Evolutionary conservation across 169 alveolate species (phyloP), one percentile per base, ranked within the genome.

Genomic region (Cryptosporidium viatorum): DNA sequence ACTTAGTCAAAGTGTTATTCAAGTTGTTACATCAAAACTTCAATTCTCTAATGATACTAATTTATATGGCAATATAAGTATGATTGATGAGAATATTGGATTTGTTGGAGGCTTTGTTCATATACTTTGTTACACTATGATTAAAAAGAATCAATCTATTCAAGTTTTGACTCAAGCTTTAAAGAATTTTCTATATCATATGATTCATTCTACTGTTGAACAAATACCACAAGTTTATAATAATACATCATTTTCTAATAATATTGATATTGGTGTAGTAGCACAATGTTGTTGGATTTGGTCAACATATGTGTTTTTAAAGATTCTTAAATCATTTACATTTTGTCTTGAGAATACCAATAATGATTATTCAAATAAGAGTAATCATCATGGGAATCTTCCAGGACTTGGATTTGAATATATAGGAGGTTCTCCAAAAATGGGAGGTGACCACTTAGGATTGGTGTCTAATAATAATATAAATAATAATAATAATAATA

Each of bases 41-140:
- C 51, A 26, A 14, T 80, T 80, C 12, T 59, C 67, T 5, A 18
- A 37, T 9, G 68, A 60, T 29, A 26, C 9, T 31, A 62, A 43
- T 45, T 29, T 80, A 14, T 80, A 80, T 31, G 55, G 33, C 9
- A 80, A 80, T 80, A 59, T 80, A 21, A 65, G 89, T 48, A 80
- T 59, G 41, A 80, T 80, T 48, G 89, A 80, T 45, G 89, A 80
- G 21, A 80, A 80, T 43, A 80, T 80, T 80, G 89, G 89, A 7
- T 80, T 60, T 41, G 74, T 80, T 58, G 89, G 89, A 39, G 89
- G 89, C 12, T 31, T 37, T 41, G 58, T 67, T 23, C 67, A 80
- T 62, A 43, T 59, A 3, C 45, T 80, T 10, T 80, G 80, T 80
- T 80, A 80, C 37, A 80, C 89, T 26, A 80, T 80, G 89, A 41